Percentiles rank a stretch among this genome's conserved stretches.
phyloP scores from a whole-genome alignment of 495 filamentous ascomycete genomes.

The Lindgomyces ingoldianus region DNA sequence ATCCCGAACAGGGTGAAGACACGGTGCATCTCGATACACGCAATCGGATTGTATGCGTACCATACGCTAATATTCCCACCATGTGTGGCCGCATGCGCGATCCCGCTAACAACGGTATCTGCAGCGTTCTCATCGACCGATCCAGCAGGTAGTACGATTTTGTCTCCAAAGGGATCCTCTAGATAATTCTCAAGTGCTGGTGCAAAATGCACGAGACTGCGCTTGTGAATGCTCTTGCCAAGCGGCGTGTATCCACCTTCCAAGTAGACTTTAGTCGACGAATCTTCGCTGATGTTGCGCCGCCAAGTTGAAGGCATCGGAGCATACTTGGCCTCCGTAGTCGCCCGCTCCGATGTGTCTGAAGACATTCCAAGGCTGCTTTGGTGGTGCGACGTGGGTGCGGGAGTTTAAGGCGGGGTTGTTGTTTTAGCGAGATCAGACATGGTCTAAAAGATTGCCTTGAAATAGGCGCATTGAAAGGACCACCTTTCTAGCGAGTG shows the following conservation, averaged over 20 bases:
- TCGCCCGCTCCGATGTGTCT: neutral
- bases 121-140: constrained; percentile 1
- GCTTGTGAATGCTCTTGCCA: neutral
- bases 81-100: neutral
- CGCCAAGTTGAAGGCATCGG: neutral
- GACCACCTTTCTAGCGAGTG: too few relatives aligned
- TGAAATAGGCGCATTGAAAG: too few relatives aligned
- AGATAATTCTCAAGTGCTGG: neutral
- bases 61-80: neutral
- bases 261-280: neutral
- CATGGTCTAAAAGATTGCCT: too few relatives aligned
- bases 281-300: neutral
- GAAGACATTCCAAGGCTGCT: too few relatives aligned
- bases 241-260: neutral
- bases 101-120: constrained; percentile 1
- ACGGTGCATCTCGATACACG: constrained; percentile 4
- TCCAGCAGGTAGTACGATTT: constrained; percentile 1
- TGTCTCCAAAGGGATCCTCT: neutral
- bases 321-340: neutral
- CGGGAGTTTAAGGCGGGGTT: too few relatives aligned
- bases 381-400: too few relatives aligned
- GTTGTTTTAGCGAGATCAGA: too few relatives aligned
- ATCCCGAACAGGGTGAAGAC: constrained; percentile 12
- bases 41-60: neutral
- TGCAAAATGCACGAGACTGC: neutral